These are phyloP conservation scores for Quillaja saponaria DNA, from an alignment of 306 rosid genomes.

Conservation along the genomic window DNA sequence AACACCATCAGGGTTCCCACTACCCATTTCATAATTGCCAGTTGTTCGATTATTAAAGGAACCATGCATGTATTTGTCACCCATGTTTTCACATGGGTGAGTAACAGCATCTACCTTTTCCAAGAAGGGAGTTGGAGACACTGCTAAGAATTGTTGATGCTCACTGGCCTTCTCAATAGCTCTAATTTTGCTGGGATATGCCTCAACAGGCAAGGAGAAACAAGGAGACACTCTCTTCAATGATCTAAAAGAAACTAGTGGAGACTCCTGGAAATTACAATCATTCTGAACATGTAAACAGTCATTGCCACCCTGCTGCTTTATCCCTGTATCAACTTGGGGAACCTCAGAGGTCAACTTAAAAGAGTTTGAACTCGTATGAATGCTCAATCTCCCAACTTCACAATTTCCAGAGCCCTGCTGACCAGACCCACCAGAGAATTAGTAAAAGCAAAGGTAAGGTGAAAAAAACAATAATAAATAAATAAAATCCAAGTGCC, in stretches of 20 bases:
- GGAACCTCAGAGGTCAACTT: conserved; percentile 33
- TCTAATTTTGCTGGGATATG: conserved; percentile 57
- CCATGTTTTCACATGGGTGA: conserved; percentile 60
- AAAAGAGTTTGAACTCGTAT: conserved; percentile 30
- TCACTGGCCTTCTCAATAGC: conserved; percentile 42
- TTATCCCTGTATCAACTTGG: conserved; percentile 22
- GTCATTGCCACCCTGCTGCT: conserved; percentile 23
- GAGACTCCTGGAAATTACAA: conserved; percentile 44
- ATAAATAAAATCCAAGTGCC: too few species aligned
- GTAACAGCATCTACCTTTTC: conserved; percentile 80
- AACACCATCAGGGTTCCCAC: conserved; percentile 36
- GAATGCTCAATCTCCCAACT: conserved; percentile 29
- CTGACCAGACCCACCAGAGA: conserved; percentile 14
- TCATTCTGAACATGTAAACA: conserved; percentile 37
- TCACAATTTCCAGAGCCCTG: conserved; percentile 40
- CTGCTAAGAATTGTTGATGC: conserved; percentile 29
- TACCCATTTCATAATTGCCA: conserved; percentile 44
- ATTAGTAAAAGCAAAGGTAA: conserved; percentile 26
- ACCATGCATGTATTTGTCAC: conserved; percentile 54
- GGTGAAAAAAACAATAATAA: background rate
- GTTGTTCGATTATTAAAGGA: conserved; percentile 50
- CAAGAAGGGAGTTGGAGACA: conserved; percentile 29
- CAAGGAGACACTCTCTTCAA: conserved; percentile 58
- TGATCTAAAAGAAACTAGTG: conserved; percentile 37
- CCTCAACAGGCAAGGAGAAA: conserved; percentile 34